Evolutionary conservation across 495 filamentous ascomycete species (phyloP).

Genomic region (Aspergillus panamensis): DNA sequence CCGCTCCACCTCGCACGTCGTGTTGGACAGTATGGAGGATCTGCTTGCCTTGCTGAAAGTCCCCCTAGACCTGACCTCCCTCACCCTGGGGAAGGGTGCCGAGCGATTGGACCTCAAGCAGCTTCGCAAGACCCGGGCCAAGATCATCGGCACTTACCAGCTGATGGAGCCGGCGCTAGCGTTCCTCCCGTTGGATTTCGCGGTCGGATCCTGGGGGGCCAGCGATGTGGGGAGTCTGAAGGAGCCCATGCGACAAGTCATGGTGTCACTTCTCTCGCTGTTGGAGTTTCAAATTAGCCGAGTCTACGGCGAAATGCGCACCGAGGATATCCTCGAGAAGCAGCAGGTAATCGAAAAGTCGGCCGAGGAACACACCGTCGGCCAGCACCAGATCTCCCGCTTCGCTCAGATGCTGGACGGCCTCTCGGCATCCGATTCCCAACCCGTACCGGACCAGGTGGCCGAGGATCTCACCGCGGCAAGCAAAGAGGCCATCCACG

Average conservation of each 20-base stretch:
- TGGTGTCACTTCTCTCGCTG: conserved; percentile 17
- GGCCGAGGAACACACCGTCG: conserved; percentile 8
- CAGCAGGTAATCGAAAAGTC: conserved; percentile 10
- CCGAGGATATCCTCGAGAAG: conserved; percentile 10
- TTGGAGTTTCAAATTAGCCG: conserved; percentile 24
- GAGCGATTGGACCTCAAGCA: conserved; percentile 12
- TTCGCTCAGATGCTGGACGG: conserved; percentile 18
- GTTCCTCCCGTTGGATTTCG: conserved; percentile 30
- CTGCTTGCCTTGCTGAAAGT: conserved; percentile 29
- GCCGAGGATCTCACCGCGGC: conserved; percentile 6
- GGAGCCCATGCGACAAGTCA: conserved; percentile 19
- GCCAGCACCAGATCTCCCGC: conserved; percentile 21
- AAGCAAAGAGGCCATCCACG: conserved; percentile 14
- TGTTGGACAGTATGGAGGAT: conserved; percentile 35
- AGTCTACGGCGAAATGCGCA: conserved; percentile 11
- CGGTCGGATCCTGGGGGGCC: conserved; percentile 24
- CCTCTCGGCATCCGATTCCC: conserved; percentile 12
- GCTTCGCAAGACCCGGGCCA: conserved; percentile 14
- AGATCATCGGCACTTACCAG: conserved; percentile 17
- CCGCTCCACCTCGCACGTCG: conserved; percentile 36
- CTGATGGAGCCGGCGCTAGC: conserved; percentile 23
- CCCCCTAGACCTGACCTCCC: conserved; percentile 22
- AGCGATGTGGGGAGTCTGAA: conserved; percentile 20
- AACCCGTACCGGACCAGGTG: conserved; percentile 13
- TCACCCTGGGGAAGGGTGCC: conserved; percentile 1